phyloP scores from a whole-genome alignment of 148 eudicot species.

The Cornus suecica region DNA sequence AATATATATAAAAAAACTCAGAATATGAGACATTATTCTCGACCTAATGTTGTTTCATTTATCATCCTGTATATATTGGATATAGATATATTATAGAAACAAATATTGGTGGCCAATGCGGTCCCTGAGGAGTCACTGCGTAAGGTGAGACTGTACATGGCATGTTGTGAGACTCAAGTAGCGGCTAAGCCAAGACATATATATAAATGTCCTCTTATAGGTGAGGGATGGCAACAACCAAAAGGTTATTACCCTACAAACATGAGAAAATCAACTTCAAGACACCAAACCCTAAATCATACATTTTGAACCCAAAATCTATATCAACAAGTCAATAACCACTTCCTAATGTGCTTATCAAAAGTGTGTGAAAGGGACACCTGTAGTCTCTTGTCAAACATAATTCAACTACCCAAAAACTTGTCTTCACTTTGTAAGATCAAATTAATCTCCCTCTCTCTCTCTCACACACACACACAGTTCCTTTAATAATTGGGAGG shows the following conservation, averaged over 20 bases:
- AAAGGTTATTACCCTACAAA: not conserved
- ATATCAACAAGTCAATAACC: no score
- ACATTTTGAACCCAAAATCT: not conserved
- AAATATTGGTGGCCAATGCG: not conserved
- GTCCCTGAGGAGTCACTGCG: not conserved
- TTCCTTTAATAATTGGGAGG: constrained; percentile 11
- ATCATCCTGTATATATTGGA: no score
- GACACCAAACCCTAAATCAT: not conserved
- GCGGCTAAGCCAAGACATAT: constrained; percentile 52
- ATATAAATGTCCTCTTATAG: no score
- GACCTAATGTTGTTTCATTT: no score
- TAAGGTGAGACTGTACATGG: not conserved
- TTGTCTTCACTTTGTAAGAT: constrained; percentile 11
- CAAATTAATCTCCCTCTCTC: not conserved
- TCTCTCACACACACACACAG: constrained; percentile 11
- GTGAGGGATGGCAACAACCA: constrained; percentile 4
- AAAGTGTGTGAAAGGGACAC: no score
- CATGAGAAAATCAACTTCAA: not conserved
- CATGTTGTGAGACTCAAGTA: constrained; percentile 28
- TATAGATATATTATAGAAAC: no score
- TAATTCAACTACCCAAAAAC: constrained; percentile 3
- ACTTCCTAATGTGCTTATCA: not conserved
- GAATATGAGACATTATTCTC: no score
- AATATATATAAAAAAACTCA: no score
- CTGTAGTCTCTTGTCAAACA: not conserved